Conservation (phyloP, 306 rosid genomes). For the Glycyrrhiza uralensis region DNA sequence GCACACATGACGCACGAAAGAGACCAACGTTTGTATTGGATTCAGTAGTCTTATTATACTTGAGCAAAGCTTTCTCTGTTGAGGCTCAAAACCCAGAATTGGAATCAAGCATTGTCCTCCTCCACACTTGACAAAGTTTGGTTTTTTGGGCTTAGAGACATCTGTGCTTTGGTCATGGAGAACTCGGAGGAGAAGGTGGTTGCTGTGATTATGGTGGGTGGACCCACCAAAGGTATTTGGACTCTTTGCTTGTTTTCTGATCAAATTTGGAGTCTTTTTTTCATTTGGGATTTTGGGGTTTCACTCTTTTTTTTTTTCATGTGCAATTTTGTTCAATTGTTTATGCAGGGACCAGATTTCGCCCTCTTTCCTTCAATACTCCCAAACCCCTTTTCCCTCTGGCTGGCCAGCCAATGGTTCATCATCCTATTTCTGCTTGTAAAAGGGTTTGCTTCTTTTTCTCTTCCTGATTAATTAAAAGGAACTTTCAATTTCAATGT, state of each 20-base stretch:
- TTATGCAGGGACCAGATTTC: constrained; percentile 84
- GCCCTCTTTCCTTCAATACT: constrained; percentile 95
- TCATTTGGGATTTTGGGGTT: constrained; percentile 6
- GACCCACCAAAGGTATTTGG: constrained; percentile 85
- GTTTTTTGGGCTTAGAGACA: constrained; percentile 35
- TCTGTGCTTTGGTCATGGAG: constrained; percentile 51
- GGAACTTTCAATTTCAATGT: constrained; percentile 21
- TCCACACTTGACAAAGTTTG: too few relatives aligned
- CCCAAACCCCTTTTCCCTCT: constrained; percentile 97
- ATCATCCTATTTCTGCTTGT: constrained; percentile 93
- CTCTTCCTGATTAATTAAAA: background rate
- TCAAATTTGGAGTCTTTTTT: constrained; percentile 7
- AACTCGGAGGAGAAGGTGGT: constrained; percentile 85
- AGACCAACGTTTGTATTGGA: background rate
- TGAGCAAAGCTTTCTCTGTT: background rate
- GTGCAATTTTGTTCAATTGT: background rate
- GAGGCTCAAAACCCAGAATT: constrained; percentile 13
- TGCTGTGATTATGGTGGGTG: constrained; percentile 98
- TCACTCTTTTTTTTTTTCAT: background rate
- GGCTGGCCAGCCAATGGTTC: constrained; percentile 98
- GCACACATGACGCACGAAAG: background rate
- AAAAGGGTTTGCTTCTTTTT: constrained; percentile 61
- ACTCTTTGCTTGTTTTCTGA: background rate
- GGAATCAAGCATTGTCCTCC: background rate
- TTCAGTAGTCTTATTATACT: background rate